Conservation (phyloP, 2,329 filamentous ascomycete species). For the Tolypocladium amazonense region DNA sequence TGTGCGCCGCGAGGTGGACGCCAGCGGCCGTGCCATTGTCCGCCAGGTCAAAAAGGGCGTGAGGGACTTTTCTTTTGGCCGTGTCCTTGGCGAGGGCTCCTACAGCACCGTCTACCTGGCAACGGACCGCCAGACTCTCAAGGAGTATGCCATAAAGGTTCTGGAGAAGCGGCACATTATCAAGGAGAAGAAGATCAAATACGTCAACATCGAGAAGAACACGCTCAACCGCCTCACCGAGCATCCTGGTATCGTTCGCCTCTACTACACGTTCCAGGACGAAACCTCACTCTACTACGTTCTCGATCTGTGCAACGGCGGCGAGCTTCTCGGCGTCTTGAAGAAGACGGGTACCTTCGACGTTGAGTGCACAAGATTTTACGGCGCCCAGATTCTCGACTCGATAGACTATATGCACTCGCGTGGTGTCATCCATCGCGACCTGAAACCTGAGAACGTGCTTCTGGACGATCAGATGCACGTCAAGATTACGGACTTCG, state of each 20-base stretch:
- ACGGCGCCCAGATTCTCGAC: conserved; percentile 90
- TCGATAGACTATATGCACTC: conserved; percentile 98
- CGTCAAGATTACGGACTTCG: conserved; percentile 97
- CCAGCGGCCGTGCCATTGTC: conserved; percentile 69
- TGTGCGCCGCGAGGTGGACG: conserved; percentile 72
- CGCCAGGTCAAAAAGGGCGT: conserved; percentile 93
- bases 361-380: conserved; percentile 87
- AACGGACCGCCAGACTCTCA: conserved; percentile 84
- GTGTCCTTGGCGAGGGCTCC: conserved; percentile 85
- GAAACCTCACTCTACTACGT: conserved; percentile 95
- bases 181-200: conserved; percentile 99
- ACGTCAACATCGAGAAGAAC: conserved; percentile 99
- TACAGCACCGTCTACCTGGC: conserved; percentile 94
- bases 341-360: conserved; percentile 95
- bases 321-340: conserved; percentile 81
- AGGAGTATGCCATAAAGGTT: conserved; percentile 97
- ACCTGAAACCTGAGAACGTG: conserved; percentile 95
- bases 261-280: conserved; percentile 99
- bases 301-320: conserved; percentile 82
- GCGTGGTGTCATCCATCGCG: conserved; percentile 88
- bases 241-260: conserved; percentile 87
- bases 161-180: conserved; percentile 98
- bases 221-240: conserved; percentile 93
- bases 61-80: conserved; percentile 89
- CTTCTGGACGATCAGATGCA: conserved; percentile 93